Base-by-base conservation (phyloP, 257 asterid genomes). In the Apocynum venetum region DNA sequence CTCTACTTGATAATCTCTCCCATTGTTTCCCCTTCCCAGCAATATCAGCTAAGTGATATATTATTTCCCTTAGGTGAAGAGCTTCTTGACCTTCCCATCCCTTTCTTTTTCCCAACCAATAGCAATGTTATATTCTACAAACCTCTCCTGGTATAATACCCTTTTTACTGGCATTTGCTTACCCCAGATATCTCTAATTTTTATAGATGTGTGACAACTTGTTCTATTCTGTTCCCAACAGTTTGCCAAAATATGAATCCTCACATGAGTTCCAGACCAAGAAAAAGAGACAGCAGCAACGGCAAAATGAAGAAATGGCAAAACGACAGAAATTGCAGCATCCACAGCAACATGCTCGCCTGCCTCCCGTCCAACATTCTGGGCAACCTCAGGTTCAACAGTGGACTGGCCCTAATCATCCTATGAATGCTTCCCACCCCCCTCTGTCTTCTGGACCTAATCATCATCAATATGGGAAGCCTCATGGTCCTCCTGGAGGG, bases 191-290 rank as follows among this genome's bases (percentile, higher is more conserved):
- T 51, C 49, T 43, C 31, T 44, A 14, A 51, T 44, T 40, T 4
- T 61, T 8, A 19, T 74, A n/a, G 49, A 13, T 55, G 13, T 52
- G 31, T 65, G 65, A 66, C 11, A n/a, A 55, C 38, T 72, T 69
- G 67, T 69, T 56, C 20, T 51, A 0, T 67, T 57, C 64, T 63
- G 20, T 64, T 79, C 14, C 20, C 76, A 53, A 67, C 90, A 92
- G 99, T 85, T 85, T 95, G 88, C 99, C 99, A 8, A 89, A 86
- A 81, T 95, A 95, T 4, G 99, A 95, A 80, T 84, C 97, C 38
- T 95, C 99, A 0, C 99, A 95, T 35, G 99, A 95, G 90, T 95
- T 91, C 90, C 98, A 93, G 86, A 95, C 97, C 15, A 95, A 93
- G 97, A 95, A 88, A 81, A 96, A 89, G 82, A 82, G 98, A 76